Base-by-base conservation (phyloP, 108 stramenopile species). In the Chaetoceros muelleri region DNA sequence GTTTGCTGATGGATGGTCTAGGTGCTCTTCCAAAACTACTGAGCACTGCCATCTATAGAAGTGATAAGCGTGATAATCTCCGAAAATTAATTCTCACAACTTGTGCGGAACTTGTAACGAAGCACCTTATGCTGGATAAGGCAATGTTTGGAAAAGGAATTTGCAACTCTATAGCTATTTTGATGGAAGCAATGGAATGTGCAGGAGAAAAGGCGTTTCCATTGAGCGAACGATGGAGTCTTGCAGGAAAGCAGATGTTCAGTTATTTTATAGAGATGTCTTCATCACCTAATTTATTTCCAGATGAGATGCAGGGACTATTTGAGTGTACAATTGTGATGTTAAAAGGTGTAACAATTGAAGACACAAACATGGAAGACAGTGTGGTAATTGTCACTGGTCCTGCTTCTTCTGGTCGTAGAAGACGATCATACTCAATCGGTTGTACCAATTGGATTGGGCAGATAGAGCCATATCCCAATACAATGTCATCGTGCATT, bases 381-480 rank as follows among this genome's bases (percentile, higher is more conserved):
- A 19, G 44, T 28, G 63, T 83, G 28, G 71, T 75, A 28, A 85
- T 92, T 44, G 77, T 78, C 0, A 70, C 87, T 27, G 90, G 90
- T 7, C 86, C 90, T 3, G 52, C 70, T n/a, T 53, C 56, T n/a
- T 52, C 51, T 3, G 86, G 90, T 22, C 65, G 80, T n/a, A 55
- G 90, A 60, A 49, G 58, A 24, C 56, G 86, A 25, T 88, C 86
- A 7, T 87, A 92, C 58, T 88, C 90, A 2, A 61, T 92, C 63
- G 84, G 86, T 29, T 71, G 72, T 22, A 66, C 55, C 30, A 76
- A 78, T 45, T 53, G 61, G 23, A 52, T 70, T 28, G 49, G 46
- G 8, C 48, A 70, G 24, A 29, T 87, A 2, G 60, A 76, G 7
- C 80, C 82, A 24, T 92, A 86, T 49, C 90, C 90, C 7, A 58